Evolutionary conservation across 2,329 filamentous ascomycete species (phyloP), one percentile per base, ranked within the genome.

Genomic region (Keithomyces neogunnii): DNA sequence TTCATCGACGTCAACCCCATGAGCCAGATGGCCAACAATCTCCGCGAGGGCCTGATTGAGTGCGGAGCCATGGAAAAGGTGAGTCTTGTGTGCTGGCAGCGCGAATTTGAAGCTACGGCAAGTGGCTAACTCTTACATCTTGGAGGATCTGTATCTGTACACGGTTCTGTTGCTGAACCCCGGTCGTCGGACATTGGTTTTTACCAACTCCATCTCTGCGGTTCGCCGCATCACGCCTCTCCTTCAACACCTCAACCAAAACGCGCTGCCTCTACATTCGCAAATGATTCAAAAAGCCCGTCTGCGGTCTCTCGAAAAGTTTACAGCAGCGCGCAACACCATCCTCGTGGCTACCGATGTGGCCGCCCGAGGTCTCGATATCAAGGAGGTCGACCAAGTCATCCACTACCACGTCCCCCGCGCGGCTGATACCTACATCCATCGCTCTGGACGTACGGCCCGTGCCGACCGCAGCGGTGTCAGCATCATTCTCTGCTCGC

Each of bases 271-370:
- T 0, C 74, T 99, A 1, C 93, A 99, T 69, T 96, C 90, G 0
- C 87, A 90, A 57, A 97, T 99, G 93, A 78, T 84, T 1, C 93
- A 99, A 69, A 97, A 97, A 68, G 91, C 93, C 3, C 89, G 93
- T 44, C 76, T 96, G n/a, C 84, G 92, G 39, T 92, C 89, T 2
- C 80, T 99, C 2, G 93, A 99, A 65, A 86, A 88, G 40, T 97
- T 99, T 70, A 85, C 86, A 1, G 80, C 80, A 3, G 73, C 82
- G 1, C 72, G 78, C n/a, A 74, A 80, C 45, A 70, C 74, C 32
- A 86, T 97, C 45, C 80, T 97, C 3, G 80, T 99, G 19, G 90
- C 93, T 3, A 97, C 93, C 1, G 92, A 97, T 65, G 91, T 96
- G 30, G 92, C 92, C 2, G 90, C 92, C 7, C 84, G 92, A 55